Evolutionary conservation across 1,284 basidiomycete species (phyloP).

Genomic region (Takashimella koratensis): DNA sequence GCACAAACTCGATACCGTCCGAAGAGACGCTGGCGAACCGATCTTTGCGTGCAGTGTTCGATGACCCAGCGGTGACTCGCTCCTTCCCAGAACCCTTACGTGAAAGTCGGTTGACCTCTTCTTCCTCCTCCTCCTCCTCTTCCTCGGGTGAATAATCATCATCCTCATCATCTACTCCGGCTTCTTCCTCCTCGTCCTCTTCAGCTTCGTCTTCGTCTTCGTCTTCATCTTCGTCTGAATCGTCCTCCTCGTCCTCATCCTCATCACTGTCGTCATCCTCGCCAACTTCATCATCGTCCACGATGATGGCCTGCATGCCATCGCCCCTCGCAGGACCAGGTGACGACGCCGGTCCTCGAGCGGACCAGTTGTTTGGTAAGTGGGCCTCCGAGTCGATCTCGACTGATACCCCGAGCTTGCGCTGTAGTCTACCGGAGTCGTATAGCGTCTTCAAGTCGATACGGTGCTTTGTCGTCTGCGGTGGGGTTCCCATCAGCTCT

Average conservation of each 20-base stretch:
- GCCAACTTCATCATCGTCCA: conserved; percentile 24
- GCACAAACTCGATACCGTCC: conserved; percentile 10
- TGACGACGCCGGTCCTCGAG: conserved; percentile 1
- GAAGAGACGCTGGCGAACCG: conserved; percentile 7
- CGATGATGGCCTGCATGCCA: conserved; percentile 27
- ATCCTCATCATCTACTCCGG: conserved; percentile 17
- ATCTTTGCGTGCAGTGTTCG: neutral
- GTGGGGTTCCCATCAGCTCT: neutral
- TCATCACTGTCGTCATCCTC: neutral
- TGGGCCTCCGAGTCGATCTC: conserved; percentile 14
- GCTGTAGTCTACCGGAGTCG: conserved; percentile 46
- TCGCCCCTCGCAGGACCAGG: conserved; percentile 1
- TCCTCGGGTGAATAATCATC: conserved; percentile 14
- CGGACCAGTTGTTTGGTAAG: conserved; percentile 20
- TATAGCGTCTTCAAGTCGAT: conserved; percentile 23
- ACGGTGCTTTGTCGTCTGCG: conserved; percentile 27
- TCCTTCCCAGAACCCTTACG: neutral
- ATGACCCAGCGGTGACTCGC: neutral
- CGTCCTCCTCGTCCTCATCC: conserved; percentile 3
- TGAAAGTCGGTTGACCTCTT: conserved; percentile 3
- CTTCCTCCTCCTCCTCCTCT: conserved; percentile 10
- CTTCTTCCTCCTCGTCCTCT: neutral
- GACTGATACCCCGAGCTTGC: conserved; percentile 27
- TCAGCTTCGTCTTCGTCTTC: neutral
- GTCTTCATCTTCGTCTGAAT: neutral